phyloP scores from a whole-genome alignment of 306 rosid species.

The Trifolium fragiferum region DNA sequence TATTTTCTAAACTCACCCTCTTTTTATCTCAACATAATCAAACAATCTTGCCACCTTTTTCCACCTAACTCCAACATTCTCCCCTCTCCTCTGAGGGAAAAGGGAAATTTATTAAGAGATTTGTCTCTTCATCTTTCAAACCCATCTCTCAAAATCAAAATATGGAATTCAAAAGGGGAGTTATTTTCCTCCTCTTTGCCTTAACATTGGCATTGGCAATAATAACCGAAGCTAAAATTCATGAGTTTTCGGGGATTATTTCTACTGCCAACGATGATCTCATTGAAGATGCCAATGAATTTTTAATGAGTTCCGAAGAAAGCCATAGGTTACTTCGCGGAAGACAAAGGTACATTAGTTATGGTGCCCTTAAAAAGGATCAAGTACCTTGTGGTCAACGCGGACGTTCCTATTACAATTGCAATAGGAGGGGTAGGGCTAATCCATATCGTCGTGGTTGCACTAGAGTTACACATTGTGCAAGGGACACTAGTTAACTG shows the following conservation, averaged over 20 bases:
- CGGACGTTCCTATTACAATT: conserved; percentile 57
- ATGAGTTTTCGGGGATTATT: neutral
- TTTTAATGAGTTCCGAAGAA: conserved; percentile 45
- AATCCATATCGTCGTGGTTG: conserved; percentile 64
- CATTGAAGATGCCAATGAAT: conserved; percentile 52
- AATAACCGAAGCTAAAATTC: conserved; percentile 35
- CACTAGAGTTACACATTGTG: conserved; percentile 51
- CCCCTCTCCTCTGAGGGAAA: conserved; percentile 36
- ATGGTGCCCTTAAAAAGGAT: conserved; percentile 45
- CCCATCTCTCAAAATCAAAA: neutral
- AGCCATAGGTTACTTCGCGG: conserved; percentile 31
- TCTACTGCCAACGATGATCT: conserved; percentile 32
- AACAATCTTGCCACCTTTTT: conserved; percentile 23
- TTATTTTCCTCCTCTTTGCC: conserved; percentile 44
- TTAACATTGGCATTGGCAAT: conserved; percentile 41
- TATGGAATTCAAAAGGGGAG: conserved; percentile 49
- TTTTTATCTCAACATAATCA: conserved; percentile 37
- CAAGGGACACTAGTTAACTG: conserved; percentile 34
- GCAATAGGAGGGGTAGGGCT: conserved; percentile 36
- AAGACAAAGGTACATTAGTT: conserved; percentile 36
- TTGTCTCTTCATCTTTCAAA: neutral
- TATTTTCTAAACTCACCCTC: neutral
- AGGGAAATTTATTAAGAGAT: neutral
- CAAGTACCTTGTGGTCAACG: conserved; percentile 47
- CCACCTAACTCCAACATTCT: conserved; percentile 30